Evolutionary conservation across 352 stramenopile genomes (phyloP).

Genomic region (Phytophthora ohioensis): DNA sequence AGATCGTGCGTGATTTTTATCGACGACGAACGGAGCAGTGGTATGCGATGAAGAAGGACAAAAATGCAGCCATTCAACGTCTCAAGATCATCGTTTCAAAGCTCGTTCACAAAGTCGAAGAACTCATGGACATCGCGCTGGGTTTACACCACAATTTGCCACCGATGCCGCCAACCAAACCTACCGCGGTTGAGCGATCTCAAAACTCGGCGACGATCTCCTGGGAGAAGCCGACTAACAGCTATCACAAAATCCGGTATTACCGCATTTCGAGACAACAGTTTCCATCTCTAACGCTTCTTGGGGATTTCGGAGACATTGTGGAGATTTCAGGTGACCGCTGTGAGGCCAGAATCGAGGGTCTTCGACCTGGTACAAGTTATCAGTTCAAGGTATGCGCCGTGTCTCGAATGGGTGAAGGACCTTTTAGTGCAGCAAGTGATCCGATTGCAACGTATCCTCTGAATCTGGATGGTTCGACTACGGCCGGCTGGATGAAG

Average conservation of each 20-base stretch:
- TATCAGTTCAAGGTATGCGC: slow-evolving; percentile 91
- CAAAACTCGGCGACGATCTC: slow-evolving; percentile 83
- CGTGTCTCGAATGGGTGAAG: slow-evolving; percentile 88
- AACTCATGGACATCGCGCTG: slow-evolving; percentile 91
- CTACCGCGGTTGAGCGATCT: slow-evolving; percentile 58
- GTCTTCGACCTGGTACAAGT: slow-evolving; percentile 76
- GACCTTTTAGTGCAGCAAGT: slow-evolving; percentile 78
- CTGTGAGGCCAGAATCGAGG: slow-evolving; percentile 71
- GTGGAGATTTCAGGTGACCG: slow-evolving; percentile 74
- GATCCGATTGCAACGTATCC: slow-evolving; percentile 75
- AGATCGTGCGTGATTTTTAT: slow-evolving; percentile 76
- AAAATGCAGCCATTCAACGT: slow-evolving; percentile 81
- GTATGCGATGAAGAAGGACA: slow-evolving; percentile 86
- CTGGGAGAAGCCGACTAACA: slow-evolving; percentile 71
- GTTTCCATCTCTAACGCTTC: slow-evolving; percentile 83
- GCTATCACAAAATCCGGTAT: slow-evolving; percentile 81
- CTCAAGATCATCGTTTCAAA: slow-evolving; percentile 91
- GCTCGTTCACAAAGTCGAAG: slow-evolving; percentile 88
- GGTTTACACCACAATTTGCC: slow-evolving; percentile 86
- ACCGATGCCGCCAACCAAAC: slow-evolving; percentile 76
- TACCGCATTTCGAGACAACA: slow-evolving; percentile 85
- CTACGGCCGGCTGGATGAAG: slow-evolving; percentile 89
- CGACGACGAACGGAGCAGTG: slow-evolving; percentile 73
- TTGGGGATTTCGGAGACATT: slow-evolving; percentile 85
- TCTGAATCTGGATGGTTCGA: slow-evolving; percentile 78